Conservation (phyloP, 257 asterid genomes). For the Echites panduratus region DNA sequence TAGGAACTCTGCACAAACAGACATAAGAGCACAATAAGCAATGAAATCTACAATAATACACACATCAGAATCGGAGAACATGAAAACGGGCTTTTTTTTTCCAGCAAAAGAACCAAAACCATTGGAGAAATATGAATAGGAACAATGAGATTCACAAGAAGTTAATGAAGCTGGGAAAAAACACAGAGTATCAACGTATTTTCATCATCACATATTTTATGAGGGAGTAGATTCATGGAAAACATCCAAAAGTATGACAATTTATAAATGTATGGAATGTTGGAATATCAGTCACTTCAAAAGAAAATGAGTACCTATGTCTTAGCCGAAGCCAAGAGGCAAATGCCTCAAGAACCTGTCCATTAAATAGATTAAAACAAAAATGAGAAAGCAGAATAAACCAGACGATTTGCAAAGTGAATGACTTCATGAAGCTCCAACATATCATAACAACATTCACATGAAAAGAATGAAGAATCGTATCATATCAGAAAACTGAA, state of each 20-base stretch:
- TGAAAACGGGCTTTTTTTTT: background rate
- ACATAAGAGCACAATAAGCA: background rate
- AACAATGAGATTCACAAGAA: background rate
- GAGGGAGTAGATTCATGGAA: background rate
- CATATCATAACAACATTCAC: background rate
- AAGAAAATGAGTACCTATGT: slow-evolving; percentile 59
- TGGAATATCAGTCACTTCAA: background rate
- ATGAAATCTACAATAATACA: background rate
- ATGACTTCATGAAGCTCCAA: background rate
- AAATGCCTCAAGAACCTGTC: slow-evolving; percentile 96
- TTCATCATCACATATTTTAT: background rate
- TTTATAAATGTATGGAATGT: background rate
- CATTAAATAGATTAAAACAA: slow-evolving; percentile 9
- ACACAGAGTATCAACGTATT: background rate
- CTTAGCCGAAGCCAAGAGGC: slow-evolving; percentile 97
- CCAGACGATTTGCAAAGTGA: background rate
- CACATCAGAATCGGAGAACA: background rate
- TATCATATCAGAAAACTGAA: background rate
- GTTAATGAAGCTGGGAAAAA: background rate
- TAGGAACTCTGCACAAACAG: background rate
- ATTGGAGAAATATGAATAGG: background rate
- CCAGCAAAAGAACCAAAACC: background rate
- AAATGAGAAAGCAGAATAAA: background rate
- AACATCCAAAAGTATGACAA: background rate
- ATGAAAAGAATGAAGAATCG: background rate